Evolutionary conservation across 495 filamentous ascomycete species (phyloP).

Genomic region (Penicillium pancosmium): DNA sequence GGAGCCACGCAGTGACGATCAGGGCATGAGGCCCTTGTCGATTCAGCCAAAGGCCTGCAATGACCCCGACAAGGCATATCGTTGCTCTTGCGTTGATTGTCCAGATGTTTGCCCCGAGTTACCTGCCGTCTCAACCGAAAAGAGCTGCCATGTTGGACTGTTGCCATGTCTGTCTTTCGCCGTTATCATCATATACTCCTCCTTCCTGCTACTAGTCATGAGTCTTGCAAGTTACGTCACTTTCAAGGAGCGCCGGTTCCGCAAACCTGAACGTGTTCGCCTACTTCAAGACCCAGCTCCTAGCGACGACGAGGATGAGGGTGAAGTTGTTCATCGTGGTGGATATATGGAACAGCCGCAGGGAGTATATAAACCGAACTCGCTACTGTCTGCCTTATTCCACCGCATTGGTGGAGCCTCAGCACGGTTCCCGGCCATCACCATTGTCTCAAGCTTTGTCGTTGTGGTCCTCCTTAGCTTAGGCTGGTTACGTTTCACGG

Average conservation of each 20-base stretch:
- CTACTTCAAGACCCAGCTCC: constrained; percentile 81
- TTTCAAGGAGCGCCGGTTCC: constrained; percentile 69
- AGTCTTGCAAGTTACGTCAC: constrained; percentile 72
- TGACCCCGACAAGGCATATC: constrained; percentile 77
- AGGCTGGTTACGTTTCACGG: constrained; percentile 81
- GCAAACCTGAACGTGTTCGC: constrained; percentile 76
- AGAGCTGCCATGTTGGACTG: constrained; percentile 79
- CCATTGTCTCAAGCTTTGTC: constrained; percentile 70
- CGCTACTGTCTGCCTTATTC: constrained; percentile 75
- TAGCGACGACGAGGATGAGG: constrained; percentile 88
- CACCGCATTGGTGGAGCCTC: constrained; percentile 78
- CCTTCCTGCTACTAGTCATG: constrained; percentile 68
- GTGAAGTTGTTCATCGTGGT: constrained; percentile 69
- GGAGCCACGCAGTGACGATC: constrained; percentile 53
- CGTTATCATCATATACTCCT: constrained; percentile 81
- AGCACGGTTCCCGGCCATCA: constrained; percentile 81
- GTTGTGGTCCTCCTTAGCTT: constrained; percentile 75
- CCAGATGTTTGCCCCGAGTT: constrained; percentile 80
- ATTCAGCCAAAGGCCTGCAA: constrained; percentile 82
- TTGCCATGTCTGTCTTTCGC: constrained; percentile 91
- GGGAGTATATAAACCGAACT: constrained; percentile 77
- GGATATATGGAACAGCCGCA: constrained; percentile 69
- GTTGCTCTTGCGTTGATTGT: constrained; percentile 94
- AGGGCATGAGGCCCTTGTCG: constrained; percentile 64
- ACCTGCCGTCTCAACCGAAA: constrained; percentile 64